phyloP scores from a whole-genome alignment of 2,329 filamentous ascomycete species.

The Bipolaris bicolor region DNA sequence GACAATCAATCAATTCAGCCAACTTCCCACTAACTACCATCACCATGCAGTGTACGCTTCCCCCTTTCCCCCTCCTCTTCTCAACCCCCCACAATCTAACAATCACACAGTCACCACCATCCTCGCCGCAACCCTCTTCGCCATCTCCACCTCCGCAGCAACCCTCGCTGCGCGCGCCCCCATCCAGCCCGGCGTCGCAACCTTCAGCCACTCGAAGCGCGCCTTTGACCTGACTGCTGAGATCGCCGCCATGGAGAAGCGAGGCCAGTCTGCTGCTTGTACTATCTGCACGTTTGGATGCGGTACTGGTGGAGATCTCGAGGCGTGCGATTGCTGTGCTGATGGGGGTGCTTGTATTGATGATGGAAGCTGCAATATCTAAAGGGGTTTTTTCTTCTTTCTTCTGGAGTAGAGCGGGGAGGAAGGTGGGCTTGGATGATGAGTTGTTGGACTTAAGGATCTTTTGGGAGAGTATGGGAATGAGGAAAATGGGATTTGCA shows the following conservation, averaged over 20 bases:
- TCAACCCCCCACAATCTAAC: background rate
- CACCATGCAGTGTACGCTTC: background rate
- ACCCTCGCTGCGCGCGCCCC: background rate
- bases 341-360: background rate
- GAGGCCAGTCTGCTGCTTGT: background rate
- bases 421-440: too few species aligned
- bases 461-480: too few species aligned
- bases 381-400: background rate
- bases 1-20: background rate
- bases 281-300: background rate
- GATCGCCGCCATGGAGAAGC: background rate
- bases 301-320: background rate
- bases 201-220: background rate
- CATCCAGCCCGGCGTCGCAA: background rate
- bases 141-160: background rate
- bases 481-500: too few species aligned
- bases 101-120: background rate
- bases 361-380: background rate
- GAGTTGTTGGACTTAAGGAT: too few species aligned
- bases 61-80: background rate
- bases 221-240: background rate
- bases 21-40: background rate
- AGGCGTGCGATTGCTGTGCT: background rate
- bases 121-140: background rate
- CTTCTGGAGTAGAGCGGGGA: too few species aligned